Conservation (phyloP, 495 filamentous ascomycete genomes). For the Penicillium dipodomyicola region DNA sequence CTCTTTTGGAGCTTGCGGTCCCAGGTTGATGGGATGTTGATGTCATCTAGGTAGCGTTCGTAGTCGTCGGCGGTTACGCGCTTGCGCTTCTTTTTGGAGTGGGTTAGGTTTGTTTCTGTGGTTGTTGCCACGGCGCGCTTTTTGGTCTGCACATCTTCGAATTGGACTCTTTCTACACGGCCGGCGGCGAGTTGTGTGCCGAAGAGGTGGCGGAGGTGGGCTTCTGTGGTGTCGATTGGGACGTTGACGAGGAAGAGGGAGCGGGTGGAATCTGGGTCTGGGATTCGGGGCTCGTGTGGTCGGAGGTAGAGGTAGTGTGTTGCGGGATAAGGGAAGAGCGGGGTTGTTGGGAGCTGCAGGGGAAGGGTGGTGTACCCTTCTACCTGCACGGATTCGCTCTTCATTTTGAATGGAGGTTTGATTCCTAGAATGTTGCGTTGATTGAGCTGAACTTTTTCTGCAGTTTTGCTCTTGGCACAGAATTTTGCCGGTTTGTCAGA, state of each 20-base stretch:
- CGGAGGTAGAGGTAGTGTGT: slow-evolving; percentile 86
- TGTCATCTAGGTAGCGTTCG: slow-evolving; percentile 49
- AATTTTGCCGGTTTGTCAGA: slow-evolving; percentile 19
- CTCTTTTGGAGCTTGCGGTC: slow-evolving; percentile 65
- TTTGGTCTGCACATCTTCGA: slow-evolving; percentile 56
- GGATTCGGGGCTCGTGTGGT: slow-evolving; percentile 72
- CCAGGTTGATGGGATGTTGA: slow-evolving; percentile 68
- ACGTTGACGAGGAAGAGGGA: slow-evolving; percentile 86
- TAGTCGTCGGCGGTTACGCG: slow-evolving; percentile 51
- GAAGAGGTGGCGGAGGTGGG: slow-evolving; percentile 73
- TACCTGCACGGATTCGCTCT: slow-evolving; percentile 41
- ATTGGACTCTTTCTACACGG: slow-evolving; percentile 70
- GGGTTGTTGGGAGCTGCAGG: slow-evolving; percentile 60
- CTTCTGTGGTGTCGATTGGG: slow-evolving; percentile 77
- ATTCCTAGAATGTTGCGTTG: slow-evolving; percentile 17
- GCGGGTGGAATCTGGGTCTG: slow-evolving; percentile 66
- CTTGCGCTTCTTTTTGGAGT: slow-evolving; percentile 65
- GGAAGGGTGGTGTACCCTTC: slow-evolving; percentile 48
- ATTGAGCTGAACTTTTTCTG: slow-evolving; percentile 19
- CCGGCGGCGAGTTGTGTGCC: slow-evolving; percentile 65
- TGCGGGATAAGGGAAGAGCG: slow-evolving; percentile 55
- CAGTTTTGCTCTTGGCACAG: slow-evolving; percentile 21
- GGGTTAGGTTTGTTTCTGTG: slow-evolving; percentile 28
- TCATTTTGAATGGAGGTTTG: slow-evolving; percentile 32
- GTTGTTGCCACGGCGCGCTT: slow-evolving; percentile 29